A percentile compares a stretch with the other conserved stretches of the same genome.
Evolutionary conservation across 2,329 filamentous ascomycete genomes (phyloP).

Genomic region (Ilyonectria destructans): DNA sequence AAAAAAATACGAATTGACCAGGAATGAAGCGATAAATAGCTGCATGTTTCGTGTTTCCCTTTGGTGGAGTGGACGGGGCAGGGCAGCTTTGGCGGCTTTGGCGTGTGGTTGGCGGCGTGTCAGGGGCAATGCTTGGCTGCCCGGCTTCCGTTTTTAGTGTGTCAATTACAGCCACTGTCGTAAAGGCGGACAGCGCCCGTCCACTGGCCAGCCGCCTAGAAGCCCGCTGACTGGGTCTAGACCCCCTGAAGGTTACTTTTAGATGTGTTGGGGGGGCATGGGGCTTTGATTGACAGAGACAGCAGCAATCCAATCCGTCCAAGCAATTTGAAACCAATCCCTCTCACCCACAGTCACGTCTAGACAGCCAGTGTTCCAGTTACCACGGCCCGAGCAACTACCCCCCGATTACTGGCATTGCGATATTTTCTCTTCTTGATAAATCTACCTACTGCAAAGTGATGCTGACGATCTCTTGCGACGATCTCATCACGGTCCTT

Average conservation of each 20-base stretch:
- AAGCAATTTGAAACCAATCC: constrained; percentile 42
- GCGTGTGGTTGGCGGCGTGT: constrained; percentile 18
- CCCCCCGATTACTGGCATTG: constrained; percentile 8
- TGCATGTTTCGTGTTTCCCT: constrained; percentile 25
- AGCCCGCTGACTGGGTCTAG: constrained; percentile 13
- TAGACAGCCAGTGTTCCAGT: constrained; percentile 28
- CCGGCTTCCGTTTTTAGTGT: constrained; percentile 45
- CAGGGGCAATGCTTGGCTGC: constrained; percentile 17
- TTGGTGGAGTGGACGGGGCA: constrained; percentile 23
- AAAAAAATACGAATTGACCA: background rate
- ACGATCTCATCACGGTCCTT: constrained; percentile 33
- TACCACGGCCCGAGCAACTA: constrained; percentile 20
- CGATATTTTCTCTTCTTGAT: constrained; percentile 10
- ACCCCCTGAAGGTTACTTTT: constrained; percentile 30
- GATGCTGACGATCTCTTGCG: constrained; percentile 21
- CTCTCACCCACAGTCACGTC: constrained; percentile 30
- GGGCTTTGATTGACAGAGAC: constrained; percentile 38
- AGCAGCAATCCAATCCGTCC: constrained; percentile 41
- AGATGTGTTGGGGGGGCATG: constrained; percentile 14
- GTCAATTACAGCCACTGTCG: constrained; percentile 39
- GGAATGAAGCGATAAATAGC: constrained; percentile 12
- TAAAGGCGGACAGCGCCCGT: constrained; percentile 34
- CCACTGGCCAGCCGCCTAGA: constrained; percentile 34
- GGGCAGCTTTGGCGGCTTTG: background rate
- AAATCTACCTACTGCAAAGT: constrained; percentile 13